Evolutionary conservation across 768 basidiomycete genomes (phyloP), one percentile per base, ranked within the genome.

Genomic region (Serendipita sp.): DNA sequence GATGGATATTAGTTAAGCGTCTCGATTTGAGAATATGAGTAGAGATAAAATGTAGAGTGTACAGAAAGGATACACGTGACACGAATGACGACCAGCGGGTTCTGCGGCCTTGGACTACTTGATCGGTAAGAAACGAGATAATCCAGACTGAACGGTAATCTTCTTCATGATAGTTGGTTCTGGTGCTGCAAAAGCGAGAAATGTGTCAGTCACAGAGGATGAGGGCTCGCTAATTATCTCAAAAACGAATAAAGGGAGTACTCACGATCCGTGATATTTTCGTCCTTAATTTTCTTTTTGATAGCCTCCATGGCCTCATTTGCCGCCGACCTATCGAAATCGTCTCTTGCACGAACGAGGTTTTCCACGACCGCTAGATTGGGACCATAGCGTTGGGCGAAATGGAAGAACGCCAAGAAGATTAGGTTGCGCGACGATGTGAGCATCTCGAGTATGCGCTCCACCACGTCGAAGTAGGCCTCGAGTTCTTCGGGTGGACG

Each of bases 161-260:
- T 89, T 90, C 79, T 91, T 91, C 90, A 93, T 92, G 67, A 93
- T 85, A 1, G 89, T 92, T 1, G 88, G 85, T 70, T 90, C 86
- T 11, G 81, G 74, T 0, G 90, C 90, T 92, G 67, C n/a, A n/a
- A n/a, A n/a, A n/a, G n/a, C n/a, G n/a, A n/a, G n/a, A n/a, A n/a
- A n/a, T 16, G 44, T 48, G 60, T 38, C 9, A 48, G 26, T 30
- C 24, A 42, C n/a, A n/a, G n/a, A n/a, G n/a, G n/a, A n/a, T n/a
- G 30, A 31, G 22, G 26, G 31, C 16, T 20, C 38, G 41, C 44
- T 14, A 3, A 31, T n/a, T 3, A 48, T 48, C 43, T 24, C n/a
- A 42, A 45, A 63, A 5, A n/a, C n/a, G n/a, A 62, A 1, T 26
- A 17, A 38, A 42, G 28, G 42, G 43, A 33, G 26, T 16, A 81